These are phyloP conservation scores for Rubia tinctorum DNA, from an alignment of 305 asterid species.

Conservation along the genomic window DNA sequence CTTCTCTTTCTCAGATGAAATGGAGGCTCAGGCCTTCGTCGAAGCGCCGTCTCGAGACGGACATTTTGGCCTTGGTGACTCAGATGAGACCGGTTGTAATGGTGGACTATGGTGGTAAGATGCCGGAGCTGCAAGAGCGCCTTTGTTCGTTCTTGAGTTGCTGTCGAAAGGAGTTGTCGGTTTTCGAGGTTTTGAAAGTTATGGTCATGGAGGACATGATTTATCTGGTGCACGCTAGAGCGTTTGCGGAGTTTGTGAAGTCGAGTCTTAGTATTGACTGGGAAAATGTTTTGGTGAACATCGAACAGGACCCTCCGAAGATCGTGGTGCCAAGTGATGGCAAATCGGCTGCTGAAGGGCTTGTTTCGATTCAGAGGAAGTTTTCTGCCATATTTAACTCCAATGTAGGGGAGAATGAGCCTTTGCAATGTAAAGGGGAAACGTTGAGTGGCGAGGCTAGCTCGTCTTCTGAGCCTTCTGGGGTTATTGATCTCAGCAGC, in stretches of 20 bases:
- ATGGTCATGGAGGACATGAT: slow-evolving; percentile 88
- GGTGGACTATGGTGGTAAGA: slow-evolving; percentile 96
- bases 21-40: slow-evolving; percentile 75
- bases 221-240: slow-evolving; percentile 54
- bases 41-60: slow-evolving; percentile 78
- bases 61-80: slow-evolving; percentile 65
- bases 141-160: slow-evolving; percentile 58
- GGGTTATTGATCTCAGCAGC: slow-evolving; percentile 60
- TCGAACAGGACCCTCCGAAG: slow-evolving; percentile 83
- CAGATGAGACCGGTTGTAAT: slow-evolving; percentile 81
- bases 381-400: slow-evolving; percentile 45
- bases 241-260: slow-evolving; percentile 47
- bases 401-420: slow-evolving; percentile 28
- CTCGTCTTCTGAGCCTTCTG: slow-evolving; percentile 40
- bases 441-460: slow-evolving; percentile 12
- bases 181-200: slow-evolving; percentile 50
- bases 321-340: slow-evolving; percentile 36
- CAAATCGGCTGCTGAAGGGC: slow-evolving; percentile 38
- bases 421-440: slow-evolving; percentile 27
- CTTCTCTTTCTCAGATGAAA: slow-evolving; percentile 58
- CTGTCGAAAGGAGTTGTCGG: slow-evolving; percentile 55
- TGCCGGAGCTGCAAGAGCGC: slow-evolving; percentile 80
- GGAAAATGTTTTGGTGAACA: slow-evolving; percentile 46
- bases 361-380: slow-evolving; percentile 57
- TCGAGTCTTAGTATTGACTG: slow-evolving; percentile 41